Evolutionary conservation across 1,284 basidiomycete species (phyloP).

Genomic region (Thecaphora frezii): DNA sequence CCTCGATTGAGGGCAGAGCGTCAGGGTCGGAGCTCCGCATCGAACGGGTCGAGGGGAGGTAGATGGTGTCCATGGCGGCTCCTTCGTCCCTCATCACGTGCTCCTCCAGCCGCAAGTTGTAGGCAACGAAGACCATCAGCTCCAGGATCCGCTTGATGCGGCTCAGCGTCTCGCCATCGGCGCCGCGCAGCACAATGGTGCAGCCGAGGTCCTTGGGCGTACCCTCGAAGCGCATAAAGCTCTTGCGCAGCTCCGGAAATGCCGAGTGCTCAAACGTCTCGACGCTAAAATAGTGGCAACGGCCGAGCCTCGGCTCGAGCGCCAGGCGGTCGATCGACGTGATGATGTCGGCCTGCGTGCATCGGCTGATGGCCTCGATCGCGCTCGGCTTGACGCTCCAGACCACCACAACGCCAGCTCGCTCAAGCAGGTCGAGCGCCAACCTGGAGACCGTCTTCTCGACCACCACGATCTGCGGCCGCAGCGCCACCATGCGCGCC

Average conservation of each 20-base stretch:
- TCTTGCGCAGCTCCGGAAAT: slow-evolving; percentile 87
- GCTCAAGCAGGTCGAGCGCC: slow-evolving; percentile 84
- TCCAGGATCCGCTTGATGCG: slow-evolving; percentile 88
- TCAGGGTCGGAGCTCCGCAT: no score
- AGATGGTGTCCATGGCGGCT: slow-evolving; percentile 35
- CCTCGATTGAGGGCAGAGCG: no score
- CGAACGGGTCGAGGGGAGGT: slow-evolving; percentile 7
- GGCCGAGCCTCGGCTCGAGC: slow-evolving; percentile 83
- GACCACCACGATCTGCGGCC: slow-evolving; percentile 89
- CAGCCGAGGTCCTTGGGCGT: slow-evolving; percentile 88
- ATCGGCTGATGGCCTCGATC: slow-evolving; percentile 82
- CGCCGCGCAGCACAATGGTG: slow-evolving; percentile 90
- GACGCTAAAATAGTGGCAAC: slow-evolving; percentile 82
- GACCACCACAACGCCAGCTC: slow-evolving; percentile 86
- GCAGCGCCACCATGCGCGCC: slow-evolving; percentile 80
- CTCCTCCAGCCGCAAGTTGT: slow-evolving; percentile 88
- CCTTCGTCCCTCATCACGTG: slow-evolving; percentile 87
- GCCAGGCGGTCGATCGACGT: slow-evolving; percentile 93
- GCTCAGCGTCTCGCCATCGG: slow-evolving; percentile 73
- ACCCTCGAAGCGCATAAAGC: slow-evolving; percentile 89
- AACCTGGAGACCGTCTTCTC: slow-evolving; percentile 89
- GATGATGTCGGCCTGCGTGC: slow-evolving; percentile 92
- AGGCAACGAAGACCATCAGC: slow-evolving; percentile 85
- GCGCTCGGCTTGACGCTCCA: slow-evolving; percentile 85
- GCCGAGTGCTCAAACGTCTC: slow-evolving; percentile 92